phyloP scores from a whole-genome alignment of 768 basidiomycete genomes.

The Cantharellus cinnabarinus region DNA sequence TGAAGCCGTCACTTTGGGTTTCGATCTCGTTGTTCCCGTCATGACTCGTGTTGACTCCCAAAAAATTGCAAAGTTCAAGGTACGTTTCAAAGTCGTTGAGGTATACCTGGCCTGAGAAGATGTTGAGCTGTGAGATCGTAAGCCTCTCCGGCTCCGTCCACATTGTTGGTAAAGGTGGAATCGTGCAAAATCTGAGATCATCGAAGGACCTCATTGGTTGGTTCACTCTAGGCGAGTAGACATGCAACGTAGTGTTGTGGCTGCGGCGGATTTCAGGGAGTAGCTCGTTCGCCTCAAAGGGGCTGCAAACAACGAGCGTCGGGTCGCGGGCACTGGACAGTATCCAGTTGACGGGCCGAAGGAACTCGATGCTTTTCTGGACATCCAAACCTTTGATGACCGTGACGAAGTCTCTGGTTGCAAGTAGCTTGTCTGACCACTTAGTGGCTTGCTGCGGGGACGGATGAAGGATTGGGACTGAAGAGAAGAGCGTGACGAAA shows the following conservation, averaged over 20 bases:
- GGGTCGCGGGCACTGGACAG: slow-evolving; percentile 7
- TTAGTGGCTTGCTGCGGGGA: neutral
- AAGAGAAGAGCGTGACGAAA: neutral
- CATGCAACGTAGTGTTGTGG: slow-evolving; percentile 2
- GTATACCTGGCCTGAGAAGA: slow-evolving; percentile 1
- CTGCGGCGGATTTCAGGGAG: slow-evolving; percentile 20
- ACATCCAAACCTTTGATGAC: neutral
- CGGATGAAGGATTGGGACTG: slow-evolving; percentile 10
- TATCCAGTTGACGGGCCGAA: slow-evolving; percentile 27
- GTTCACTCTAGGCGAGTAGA: slow-evolving; percentile 1
- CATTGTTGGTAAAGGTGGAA: slow-evolving; percentile 9
- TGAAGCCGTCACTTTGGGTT: neutral
- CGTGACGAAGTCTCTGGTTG: neutral
- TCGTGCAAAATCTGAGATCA: slow-evolving; percentile 15
- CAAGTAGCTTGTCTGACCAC: neutral
- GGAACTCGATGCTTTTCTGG: slow-evolving; percentile 12
- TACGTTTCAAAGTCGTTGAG: neutral
- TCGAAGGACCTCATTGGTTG: slow-evolving; percentile 15
- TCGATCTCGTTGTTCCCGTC: neutral
- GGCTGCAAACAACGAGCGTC: slow-evolving; percentile 22
- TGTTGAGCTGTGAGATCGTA: neutral
- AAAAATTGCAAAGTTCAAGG: neutral
- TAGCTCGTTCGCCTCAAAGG: slow-evolving; percentile 21
- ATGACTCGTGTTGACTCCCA: neutral
- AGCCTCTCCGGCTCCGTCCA: neutral